phyloP scores from a whole-genome alignment of 805 yeast species.

The Priceomyces medius region DNA sequence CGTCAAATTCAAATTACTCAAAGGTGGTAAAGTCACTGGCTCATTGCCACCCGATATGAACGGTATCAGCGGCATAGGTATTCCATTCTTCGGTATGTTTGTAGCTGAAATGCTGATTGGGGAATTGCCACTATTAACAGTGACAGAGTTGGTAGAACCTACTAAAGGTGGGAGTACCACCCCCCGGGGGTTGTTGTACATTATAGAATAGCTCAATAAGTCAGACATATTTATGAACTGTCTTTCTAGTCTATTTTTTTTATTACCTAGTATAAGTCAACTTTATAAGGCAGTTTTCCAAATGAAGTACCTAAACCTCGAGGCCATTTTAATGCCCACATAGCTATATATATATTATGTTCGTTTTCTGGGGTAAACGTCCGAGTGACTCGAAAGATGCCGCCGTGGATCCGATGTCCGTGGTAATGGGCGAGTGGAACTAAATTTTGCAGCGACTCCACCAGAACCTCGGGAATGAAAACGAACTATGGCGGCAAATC shows the following conservation, averaged over 20 bases:
- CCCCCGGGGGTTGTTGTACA: constrained; percentile 19
- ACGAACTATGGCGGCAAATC: too few species aligned
- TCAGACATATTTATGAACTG: constrained; percentile 19
- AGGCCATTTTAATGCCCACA: too few species aligned
- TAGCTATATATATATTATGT: too few species aligned
- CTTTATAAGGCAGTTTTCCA: too few species aligned
- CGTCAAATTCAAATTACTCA: constrained; percentile 7
- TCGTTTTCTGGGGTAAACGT: constrained; percentile 4
- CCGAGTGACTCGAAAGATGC: background rate
- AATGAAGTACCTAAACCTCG: too few species aligned
- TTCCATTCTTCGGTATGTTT: background rate
- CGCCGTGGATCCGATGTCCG: constrained; percentile 1
- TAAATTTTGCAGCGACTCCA: too few species aligned
- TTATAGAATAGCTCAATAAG: constrained; percentile 39
- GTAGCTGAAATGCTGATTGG: too few species aligned
- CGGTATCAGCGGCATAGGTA: background rate
- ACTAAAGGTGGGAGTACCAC: constrained; percentile 4
- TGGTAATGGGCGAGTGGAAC: constrained; percentile 1
- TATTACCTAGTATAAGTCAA: too few species aligned
- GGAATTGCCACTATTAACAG: too few species aligned
- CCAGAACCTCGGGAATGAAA: too few species aligned
- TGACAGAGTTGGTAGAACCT: background rate
- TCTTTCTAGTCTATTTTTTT: too few species aligned
- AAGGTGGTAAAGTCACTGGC: constrained; percentile 6
- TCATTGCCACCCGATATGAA: background rate